phyloP scores from a whole-genome alignment of 176 grass and related monocot species.

The Saccharum officinarum region DNA sequence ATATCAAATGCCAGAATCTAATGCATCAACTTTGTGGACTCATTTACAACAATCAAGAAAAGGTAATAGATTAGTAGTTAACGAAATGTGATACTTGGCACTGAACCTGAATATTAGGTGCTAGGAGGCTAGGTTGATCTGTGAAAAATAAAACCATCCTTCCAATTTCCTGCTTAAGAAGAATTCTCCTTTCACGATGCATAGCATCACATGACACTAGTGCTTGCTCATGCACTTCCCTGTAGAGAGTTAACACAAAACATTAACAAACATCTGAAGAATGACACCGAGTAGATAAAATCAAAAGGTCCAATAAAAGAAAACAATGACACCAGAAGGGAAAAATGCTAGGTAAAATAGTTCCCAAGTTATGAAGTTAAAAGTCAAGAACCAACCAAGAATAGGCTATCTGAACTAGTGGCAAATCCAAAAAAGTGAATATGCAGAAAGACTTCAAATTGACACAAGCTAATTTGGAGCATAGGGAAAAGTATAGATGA shows the following conservation, averaged over 20 bases:
- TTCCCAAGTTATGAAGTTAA: constrained; percentile 3
- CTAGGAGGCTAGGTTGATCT: constrained; percentile 97
- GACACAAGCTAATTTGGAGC: constrained; percentile 12
- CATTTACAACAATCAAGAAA: constrained; percentile 21
- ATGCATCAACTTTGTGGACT: not conserved
- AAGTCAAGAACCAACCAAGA: constrained; percentile 16
- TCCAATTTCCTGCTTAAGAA: constrained; percentile 96
- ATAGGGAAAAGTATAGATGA: constrained; percentile 19
- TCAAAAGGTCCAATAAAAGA: not conserved
- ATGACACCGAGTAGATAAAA: not conserved
- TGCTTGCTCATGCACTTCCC: constrained; percentile 97
- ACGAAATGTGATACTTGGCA: constrained; percentile 25
- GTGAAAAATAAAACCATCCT: constrained; percentile 99
- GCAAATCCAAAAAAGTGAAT: not conserved
- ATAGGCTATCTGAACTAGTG: constrained; percentile 4
- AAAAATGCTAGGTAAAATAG: not conserved
- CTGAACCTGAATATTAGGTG: constrained; percentile 93
- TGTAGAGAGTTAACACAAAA: constrained; percentile 39
- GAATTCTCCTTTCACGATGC: constrained; percentile 97
- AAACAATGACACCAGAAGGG: not conserved
- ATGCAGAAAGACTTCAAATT: constrained; percentile 3
- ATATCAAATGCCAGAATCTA: not conserved
- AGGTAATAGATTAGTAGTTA: constrained; percentile 7
- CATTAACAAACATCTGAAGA: not conserved
- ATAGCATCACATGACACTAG: constrained; percentile 65